Base-by-base conservation (phyloP, 495 filamentous ascomycete species). In the Penicillium manginii region DNA sequence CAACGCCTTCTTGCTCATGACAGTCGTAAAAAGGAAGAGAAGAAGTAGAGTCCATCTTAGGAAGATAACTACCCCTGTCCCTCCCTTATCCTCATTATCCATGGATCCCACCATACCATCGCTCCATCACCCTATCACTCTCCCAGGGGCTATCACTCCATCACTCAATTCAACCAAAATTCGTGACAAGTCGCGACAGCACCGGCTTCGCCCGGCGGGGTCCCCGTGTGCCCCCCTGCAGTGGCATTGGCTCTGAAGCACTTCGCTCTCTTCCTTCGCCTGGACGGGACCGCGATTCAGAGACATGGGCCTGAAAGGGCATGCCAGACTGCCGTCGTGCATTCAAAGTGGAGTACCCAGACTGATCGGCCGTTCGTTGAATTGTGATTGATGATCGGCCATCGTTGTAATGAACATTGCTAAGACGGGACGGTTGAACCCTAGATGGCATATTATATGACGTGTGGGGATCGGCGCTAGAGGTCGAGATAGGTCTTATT, bases 141-240 rank as follows among this genome's bases (percentile, higher is more conserved):
- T n/a, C n/a, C n/a, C n/a, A n/a, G n/a, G n/a, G n/a, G n/a, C n/a
- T 15, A 37, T 14, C 35, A n/a, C 35, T n/a, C 35, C 14, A n/a
- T 43, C 17, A 43, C 17, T 9, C 4, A 18, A 57, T 37, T 62
- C 53, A 68, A 39, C 64, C 54, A 50, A 79, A 71, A 55, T 76
- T 76, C 50, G 77, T 79, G 42, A 79, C 70, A 48, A 79, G 43
- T 50, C 68, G 68, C 22, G 75, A 73, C 42, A 79, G 56, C 11
- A 75, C 71, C 9, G 77, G 77, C 33, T 75, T 78, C 14, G 72
- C 67, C 21, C 62, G 68, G 55, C 69, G 61, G 31, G 62, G 60
- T 15, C 55, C 57, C 33, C 57, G 57, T 14, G 17, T 43, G 15
- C 40, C 54, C 15, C 59, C 29, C 46, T 50, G 58, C 35, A 55